Conservation (phyloP, 257 asterid species). For the Agastache rugosa region DNA sequence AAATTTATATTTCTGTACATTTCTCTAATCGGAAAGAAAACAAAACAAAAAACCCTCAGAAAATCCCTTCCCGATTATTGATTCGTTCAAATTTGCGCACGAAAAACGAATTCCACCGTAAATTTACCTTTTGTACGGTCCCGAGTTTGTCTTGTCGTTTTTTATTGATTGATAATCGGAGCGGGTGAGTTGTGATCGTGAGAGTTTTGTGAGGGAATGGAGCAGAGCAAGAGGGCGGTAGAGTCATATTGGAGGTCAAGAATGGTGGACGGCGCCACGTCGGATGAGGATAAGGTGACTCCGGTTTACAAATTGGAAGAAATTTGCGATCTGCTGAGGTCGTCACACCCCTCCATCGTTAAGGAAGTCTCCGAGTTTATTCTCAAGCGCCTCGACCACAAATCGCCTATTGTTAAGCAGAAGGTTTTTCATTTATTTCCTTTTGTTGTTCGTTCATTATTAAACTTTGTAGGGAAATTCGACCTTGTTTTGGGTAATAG, state of each 20-base stretch:
- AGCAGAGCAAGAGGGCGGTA: conserved; percentile 97
- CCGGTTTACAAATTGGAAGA: conserved; percentile 97
- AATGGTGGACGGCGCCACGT: conserved; percentile 84
- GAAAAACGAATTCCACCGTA: conserved; percentile 24
- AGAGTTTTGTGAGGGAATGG: conserved; percentile 52
- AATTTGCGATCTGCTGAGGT: conserved; percentile 82
- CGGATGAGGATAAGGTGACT: conserved; percentile 95
- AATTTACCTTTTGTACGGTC: conserved; percentile 6
- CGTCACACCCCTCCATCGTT: conserved; percentile 80
- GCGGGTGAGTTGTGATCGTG: conserved; percentile 38
- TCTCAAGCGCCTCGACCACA: conserved; percentile 93
- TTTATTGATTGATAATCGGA: conserved; percentile 31
- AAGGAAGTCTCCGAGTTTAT: conserved; percentile 88
- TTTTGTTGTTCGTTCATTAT: not conserved
- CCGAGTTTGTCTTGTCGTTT: conserved; percentile 26
- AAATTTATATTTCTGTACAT: too few species aligned
- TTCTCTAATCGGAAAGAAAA: not conserved
- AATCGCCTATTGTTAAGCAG: conserved; percentile 88
- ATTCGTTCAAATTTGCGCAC: conserved; percentile 17
- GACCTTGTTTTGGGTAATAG: not conserved
- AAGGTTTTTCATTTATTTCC: conserved; percentile 51
- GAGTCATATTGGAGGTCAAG: conserved; percentile 97
- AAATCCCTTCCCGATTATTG: conserved; percentile 16
- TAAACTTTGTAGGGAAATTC: not conserved
- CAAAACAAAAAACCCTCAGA: conserved; percentile 23